Evolutionary conservation across 2,329 filamentous ascomycete genomes (phyloP), one percentile per base, ranked within the genome.

Genomic region (Albifimbria verrucaria): DNA sequence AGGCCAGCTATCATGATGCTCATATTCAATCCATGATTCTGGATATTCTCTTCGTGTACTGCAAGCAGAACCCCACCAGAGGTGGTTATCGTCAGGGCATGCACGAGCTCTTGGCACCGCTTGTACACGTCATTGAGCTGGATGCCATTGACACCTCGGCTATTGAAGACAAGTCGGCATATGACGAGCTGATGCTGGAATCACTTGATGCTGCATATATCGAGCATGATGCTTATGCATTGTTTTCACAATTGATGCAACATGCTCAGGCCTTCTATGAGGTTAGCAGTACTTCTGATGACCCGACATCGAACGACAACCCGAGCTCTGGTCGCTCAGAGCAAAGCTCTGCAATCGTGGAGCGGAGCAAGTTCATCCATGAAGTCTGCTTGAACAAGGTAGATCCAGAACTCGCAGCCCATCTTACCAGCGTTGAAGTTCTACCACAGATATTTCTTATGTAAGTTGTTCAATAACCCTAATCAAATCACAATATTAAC

Each of bases 381-480:
- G 87, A 96, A 62, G 82, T 88, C 24, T 86, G 90, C 49, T 75
- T 99, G 44, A 83, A 84, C 53, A 87, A 85, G 58, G 79, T 91
- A 25, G 94, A 97, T 65, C 87, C 89, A n/a, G 88, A 92, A 64
- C 79, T 97, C 24, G 88, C 90, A 15, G 77, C 79, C 22, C 92
- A 97, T 68, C 79, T 99, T 18, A 86, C 86, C 54, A 82, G 84
- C 55, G 86, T 97, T 46, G 93, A 97, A 55, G 86, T 99, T 56
- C 74, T 97, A n/a, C 94, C 94, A 1, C 94, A 99, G 63, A 93
- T 99, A 49, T 99, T 97, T 65, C 75, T 97, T 22, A 95, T 97
- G 89, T 94, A 72, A 69, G 79, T 68, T 12, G 17, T 42, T n/a
- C 3, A 18, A 9, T 6, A n/a, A n/a, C n/a, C 10, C 3, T 7